Base-by-base conservation (phyloP, 495 filamentous ascomycete genomes). In the Pseudotulostoma volvatum region DNA sequence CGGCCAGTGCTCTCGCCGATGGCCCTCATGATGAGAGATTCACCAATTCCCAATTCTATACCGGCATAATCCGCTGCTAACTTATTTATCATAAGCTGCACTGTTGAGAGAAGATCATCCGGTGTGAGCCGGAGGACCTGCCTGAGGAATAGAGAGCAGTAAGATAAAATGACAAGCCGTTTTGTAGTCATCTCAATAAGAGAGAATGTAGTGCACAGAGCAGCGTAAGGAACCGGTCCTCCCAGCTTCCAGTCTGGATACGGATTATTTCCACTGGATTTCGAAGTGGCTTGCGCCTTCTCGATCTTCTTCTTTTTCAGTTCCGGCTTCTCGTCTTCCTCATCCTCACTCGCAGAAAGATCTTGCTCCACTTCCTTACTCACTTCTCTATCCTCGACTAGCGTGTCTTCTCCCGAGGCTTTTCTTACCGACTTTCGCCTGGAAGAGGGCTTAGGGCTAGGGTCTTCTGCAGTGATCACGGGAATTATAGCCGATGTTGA, bases 1-100 rank as follows among this genome's bases (percentile, higher is more conserved):
- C 92, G 78, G 4, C 90, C 90, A 2, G 90, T 96, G 36, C 76
- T 78, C 61, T 97, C 87, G 9, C 86, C 85, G 50, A 97, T 93
- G 11, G 90, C 82, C 50, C 95, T 97, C 86, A 97, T 95, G 48
- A 97, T 93, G 33, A 97, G 54, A 9, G 85, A 93, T 62, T 97
- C 90, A 32, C 90, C 90, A 51, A 97, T 96, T 19, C 90, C 90
- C 13, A 97, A 66, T 57, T 97, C 90, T 40, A 97, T 81, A 14
- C 90, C 90, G 17, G 87, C 78, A 50, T 94, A 97, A 52, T 97
- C 90, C 1, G 90, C 87, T 9, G 90, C 90, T 23, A 97, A 74
- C 50, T 95, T 96, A 57, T 93, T 94, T 60, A 90, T 85, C 87
- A 96, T 96, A 14, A 97, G 75, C 37, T 88, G 70, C 5, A 96